Evolutionary conservation across 2,329 filamentous ascomycete species (phyloP).

Genomic region (Aspergillus costaricaensis): DNA sequence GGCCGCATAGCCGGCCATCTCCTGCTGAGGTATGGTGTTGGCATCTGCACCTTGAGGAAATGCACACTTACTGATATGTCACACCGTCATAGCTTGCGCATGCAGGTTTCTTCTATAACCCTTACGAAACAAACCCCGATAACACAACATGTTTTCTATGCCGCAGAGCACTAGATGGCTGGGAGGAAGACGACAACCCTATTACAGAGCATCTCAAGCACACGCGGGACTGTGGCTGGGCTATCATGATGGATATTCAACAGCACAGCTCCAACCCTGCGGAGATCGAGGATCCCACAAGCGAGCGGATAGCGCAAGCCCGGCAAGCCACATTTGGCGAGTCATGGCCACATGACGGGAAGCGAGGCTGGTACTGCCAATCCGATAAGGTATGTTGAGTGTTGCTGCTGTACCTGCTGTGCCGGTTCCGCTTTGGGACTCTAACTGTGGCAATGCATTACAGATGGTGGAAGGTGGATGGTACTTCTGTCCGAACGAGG

Average conservation of each 20-base stretch:
- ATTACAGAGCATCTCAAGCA: constrained; percentile 83
- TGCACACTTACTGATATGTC: background rate
- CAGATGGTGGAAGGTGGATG: constrained; percentile 89
- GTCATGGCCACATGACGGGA: constrained; percentile 85
- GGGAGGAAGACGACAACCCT: constrained; percentile 85
- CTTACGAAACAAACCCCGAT: constrained; percentile 72
- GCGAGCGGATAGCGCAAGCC: constrained; percentile 70
- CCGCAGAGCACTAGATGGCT: constrained; percentile 79
- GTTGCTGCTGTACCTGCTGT: background rate
- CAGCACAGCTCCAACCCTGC: constrained; percentile 47
- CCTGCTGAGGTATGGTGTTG: constrained; percentile 59
- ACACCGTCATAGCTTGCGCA: constrained; percentile 67
- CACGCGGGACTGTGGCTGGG: constrained; percentile 82
- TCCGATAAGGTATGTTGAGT: constrained; percentile 69
- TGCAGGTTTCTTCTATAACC: constrained; percentile 89
- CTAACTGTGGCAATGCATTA: constrained; percentile 19
- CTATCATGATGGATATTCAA: constrained; percentile 67
- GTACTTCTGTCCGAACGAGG: constrained; percentile 83
- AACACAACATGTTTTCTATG: constrained; percentile 92
- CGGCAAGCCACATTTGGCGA: constrained; percentile 80
- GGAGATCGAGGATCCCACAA: constrained; percentile 70
- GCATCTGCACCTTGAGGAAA: constrained; percentile 10
- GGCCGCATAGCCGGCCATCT: constrained; percentile 74
- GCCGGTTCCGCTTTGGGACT: background rate
- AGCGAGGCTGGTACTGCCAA: constrained; percentile 87